These are phyloP conservation scores for Penicillium olsonii DNA, from an alignment of 2,329 filamentous ascomycete species.

Conservation along the genomic window DNA sequence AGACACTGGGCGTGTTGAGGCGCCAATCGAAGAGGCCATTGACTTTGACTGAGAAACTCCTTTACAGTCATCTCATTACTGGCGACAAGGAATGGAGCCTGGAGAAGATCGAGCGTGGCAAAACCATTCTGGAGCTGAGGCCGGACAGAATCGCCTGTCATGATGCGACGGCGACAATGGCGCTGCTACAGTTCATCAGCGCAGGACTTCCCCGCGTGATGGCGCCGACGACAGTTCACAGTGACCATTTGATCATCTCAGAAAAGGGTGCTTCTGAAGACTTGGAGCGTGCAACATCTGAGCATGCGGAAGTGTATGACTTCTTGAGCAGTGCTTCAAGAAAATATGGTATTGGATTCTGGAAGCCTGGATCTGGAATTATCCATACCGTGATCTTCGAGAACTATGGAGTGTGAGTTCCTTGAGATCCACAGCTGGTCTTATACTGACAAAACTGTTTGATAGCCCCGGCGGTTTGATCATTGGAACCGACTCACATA, in stretches of 20 bases:
- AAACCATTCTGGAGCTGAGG: slow-evolving; percentile 39
- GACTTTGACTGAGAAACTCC: slow-evolving; percentile 43
- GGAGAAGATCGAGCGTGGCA: slow-evolving; percentile 38
- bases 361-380: slow-evolving; percentile 41
- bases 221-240: slow-evolving; percentile 44
- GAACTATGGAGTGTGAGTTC: slow-evolving; percentile 38
- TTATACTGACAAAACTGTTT: neutral
- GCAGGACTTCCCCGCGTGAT: slow-evolving; percentile 41
- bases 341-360: slow-evolving; percentile 50
- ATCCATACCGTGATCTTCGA: slow-evolving; percentile 46
- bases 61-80: slow-evolving; percentile 41
- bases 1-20: slow-evolving; percentile 1
- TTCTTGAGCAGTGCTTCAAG: slow-evolving; percentile 43
- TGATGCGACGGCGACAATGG: slow-evolving; percentile 48
- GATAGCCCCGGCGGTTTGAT: slow-evolving; percentile 79
- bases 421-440: neutral
- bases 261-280: slow-evolving; percentile 36
- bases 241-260: slow-evolving; percentile 43
- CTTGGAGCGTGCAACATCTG: slow-evolving; percentile 25
- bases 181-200: slow-evolving; percentile 46
- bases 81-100: slow-evolving; percentile 22
- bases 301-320: slow-evolving; percentile 42
- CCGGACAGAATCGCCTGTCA: slow-evolving; percentile 47
- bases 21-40: slow-evolving; percentile 25
- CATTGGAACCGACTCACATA: slow-evolving; percentile 95